These are phyloP conservation scores for Lineolata rhizophorae DNA, from an alignment of 495 filamentous ascomycete species.

Conservation along the genomic window DNA sequence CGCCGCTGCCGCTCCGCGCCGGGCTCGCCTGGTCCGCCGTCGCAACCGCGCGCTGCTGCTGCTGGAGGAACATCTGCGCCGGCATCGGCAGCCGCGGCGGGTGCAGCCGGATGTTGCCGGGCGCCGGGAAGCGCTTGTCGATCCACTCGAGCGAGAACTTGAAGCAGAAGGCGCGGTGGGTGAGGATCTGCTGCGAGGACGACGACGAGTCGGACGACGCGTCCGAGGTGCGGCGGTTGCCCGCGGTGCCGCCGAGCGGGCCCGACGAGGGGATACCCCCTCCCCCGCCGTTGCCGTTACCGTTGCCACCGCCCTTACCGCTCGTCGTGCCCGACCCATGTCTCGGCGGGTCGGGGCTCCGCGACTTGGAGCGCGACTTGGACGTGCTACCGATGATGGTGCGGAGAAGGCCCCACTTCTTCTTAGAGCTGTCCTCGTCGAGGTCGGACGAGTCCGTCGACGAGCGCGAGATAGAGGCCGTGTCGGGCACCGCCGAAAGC, in stretches of 20 bases:
- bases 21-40: background rate
- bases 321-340: too few relatives aligned
- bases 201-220: slow-evolving; percentile 1
- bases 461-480: slow-evolving; percentile 8
- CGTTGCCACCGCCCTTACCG: background rate
- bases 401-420: slow-evolving; percentile 46
- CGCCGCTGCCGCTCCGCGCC: background rate
- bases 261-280: too few relatives aligned
- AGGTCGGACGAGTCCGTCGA: slow-evolving; percentile 7
- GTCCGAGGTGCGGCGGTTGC: background rate
- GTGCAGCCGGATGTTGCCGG: slow-evolving; percentile 37
- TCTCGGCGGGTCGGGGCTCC: slow-evolving; percentile 6
- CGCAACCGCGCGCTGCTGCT: background rate
- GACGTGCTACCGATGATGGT: slow-evolving; percentile 32
- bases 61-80: slow-evolving; percentile 20
- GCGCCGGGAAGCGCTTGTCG: slow-evolving; percentile 29
- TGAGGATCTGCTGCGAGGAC: slow-evolving; percentile 15
- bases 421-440: slow-evolving; percentile 23
- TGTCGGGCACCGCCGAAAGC: slow-evolving; percentile 6
- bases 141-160: slow-evolving; percentile 65
- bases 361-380: slow-evolving; percentile 8
- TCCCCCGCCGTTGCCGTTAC: too few relatives aligned
- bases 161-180: slow-evolving; percentile 45
- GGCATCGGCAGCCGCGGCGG: slow-evolving; percentile 58
- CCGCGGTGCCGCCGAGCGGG: background rate